phyloP scores from a whole-genome alignment of 805 yeast species.

The Starmera pachycereana region DNA sequence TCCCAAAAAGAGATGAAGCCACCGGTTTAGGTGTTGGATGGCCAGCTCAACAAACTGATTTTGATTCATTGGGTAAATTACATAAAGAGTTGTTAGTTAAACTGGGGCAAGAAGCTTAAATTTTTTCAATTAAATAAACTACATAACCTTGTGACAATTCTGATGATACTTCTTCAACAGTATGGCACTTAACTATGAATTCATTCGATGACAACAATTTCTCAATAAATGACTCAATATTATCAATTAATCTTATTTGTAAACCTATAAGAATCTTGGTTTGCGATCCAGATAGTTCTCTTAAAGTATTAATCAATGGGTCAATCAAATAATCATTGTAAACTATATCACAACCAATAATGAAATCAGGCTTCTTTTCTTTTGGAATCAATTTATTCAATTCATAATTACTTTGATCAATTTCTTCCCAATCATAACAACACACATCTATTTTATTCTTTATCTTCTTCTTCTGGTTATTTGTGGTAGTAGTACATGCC shows the following conservation, averaged over 20 bases:
- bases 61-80: constrained; percentile 55
- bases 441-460: constrained; percentile 28
- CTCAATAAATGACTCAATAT: constrained; percentile 36
- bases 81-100: constrained; percentile 51
- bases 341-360: constrained; percentile 56
- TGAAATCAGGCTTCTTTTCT: constrained; percentile 27
- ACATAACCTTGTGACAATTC: constrained; percentile 33
- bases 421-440: constrained; percentile 54
- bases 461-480: constrained; percentile 2
- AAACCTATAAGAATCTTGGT: constrained; percentile 34
- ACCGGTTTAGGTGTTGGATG: constrained; percentile 85
- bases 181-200: constrained; percentile 27
- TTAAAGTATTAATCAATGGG: constrained; percentile 34
- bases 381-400: constrained; percentile 8
- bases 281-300: constrained; percentile 21
- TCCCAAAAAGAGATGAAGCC: constrained; percentile 69
- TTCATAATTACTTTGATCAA: constrained; percentile 24
- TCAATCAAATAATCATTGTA: constrained; percentile 52
- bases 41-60: constrained; percentile 82
- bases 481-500: constrained; percentile 1
- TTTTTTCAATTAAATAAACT: constrained; percentile 26
- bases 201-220: constrained; percentile 18
- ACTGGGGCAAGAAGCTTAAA: constrained; percentile 17
- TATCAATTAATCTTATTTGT: constrained; percentile 44
- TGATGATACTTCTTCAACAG: constrained; percentile 20